Evolutionary conservation across 148 eudicot genomes (phyloP).

Genomic region (Beta vulgaris): DNA sequence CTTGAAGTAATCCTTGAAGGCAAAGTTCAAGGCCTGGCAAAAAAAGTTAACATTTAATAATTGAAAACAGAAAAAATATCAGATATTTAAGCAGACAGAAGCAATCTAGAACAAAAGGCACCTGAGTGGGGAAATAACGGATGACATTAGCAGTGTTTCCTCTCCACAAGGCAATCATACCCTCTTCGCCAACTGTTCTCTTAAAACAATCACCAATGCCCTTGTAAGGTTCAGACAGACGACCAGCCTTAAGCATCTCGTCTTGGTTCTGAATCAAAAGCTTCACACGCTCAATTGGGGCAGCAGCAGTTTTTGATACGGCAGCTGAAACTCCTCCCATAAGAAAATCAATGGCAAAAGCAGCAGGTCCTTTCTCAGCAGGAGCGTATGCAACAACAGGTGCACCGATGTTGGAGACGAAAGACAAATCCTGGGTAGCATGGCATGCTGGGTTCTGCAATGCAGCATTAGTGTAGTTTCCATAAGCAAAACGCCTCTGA

Average conservation of each 20-base stretch:
- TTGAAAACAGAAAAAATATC: not conserved
- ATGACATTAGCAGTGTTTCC: constrained; percentile 83
- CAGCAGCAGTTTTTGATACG: constrained; percentile 85
- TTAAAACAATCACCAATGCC: constrained; percentile 76
- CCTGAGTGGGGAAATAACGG: constrained; percentile 93
- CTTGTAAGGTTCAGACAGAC: constrained; percentile 75
- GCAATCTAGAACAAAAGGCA: constrained; percentile 1
- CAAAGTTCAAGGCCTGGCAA: constrained; percentile 72
- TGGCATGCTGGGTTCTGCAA: constrained; percentile 45
- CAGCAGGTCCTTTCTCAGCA: constrained; percentile 51
- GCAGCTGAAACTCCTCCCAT: constrained; percentile 94
- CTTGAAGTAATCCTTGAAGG: constrained; percentile 79
- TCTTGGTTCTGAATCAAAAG: constrained; percentile 88
- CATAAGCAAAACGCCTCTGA: constrained; percentile 44
- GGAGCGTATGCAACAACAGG: constrained; percentile 74
- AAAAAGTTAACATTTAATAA: not conserved
- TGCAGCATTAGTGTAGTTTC: constrained; percentile 49
- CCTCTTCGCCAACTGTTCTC: constrained; percentile 64
- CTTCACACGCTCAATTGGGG: constrained; percentile 86
- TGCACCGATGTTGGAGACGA: constrained; percentile 36
- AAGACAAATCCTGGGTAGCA: constrained; percentile 44
- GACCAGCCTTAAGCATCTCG: constrained; percentile 73
- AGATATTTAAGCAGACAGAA: not conserved
- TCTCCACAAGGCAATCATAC: constrained; percentile 64
- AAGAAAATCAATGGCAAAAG: constrained; percentile 67